Evolutionary conservation across 2,329 filamentous ascomycete species (phyloP).

Genomic region (Pestalotiopsis sp.): DNA sequence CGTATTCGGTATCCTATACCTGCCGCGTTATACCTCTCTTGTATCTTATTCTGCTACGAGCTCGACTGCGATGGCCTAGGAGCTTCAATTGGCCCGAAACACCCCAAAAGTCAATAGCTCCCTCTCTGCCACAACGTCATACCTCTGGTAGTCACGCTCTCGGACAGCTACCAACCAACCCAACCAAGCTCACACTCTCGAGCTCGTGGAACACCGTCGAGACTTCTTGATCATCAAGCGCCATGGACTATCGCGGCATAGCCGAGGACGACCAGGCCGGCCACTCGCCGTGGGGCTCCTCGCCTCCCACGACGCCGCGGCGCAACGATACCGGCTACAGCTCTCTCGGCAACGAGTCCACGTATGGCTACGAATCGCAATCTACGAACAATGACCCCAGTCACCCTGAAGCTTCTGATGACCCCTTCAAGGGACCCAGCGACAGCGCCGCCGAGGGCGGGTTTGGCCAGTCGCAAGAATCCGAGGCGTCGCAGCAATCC

Average conservation of each 20-base stretch:
- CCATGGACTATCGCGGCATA: slow-evolving; percentile 64
- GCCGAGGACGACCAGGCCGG: slow-evolving; percentile 56
- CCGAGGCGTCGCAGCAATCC: slow-evolving; percentile 32
- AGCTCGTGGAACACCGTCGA: background rate
- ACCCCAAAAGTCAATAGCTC: slow-evolving; percentile 2
- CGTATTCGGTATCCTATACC: background rate
- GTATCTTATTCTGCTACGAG: background rate
- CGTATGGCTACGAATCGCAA: slow-evolving; percentile 46
- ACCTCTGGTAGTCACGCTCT: background rate
- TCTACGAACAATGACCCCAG: slow-evolving; percentile 47
- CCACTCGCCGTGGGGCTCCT: slow-evolving; percentile 60
- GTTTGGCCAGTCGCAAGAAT: slow-evolving; percentile 37
- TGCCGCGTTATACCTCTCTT: background rate
- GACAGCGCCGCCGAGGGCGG: slow-evolving; percentile 49
- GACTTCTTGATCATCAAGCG: slow-evolving; percentile 6
- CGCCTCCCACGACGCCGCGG: slow-evolving; percentile 53
- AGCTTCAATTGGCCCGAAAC: slow-evolving; percentile 6
- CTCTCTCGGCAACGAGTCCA: slow-evolving; percentile 42
- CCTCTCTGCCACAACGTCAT: slow-evolving; percentile 13
- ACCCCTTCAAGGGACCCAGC: slow-evolving; percentile 47
- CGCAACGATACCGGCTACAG: slow-evolving; percentile 48
- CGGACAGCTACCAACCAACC: background rate
- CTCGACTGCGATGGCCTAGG: background rate
- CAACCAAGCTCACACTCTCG: background rate
- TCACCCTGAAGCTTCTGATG: slow-evolving; percentile 39